Base-by-base conservation (phyloP, 495 filamentous ascomycete species). In the Penicillium cosmopolitanum region DNA sequence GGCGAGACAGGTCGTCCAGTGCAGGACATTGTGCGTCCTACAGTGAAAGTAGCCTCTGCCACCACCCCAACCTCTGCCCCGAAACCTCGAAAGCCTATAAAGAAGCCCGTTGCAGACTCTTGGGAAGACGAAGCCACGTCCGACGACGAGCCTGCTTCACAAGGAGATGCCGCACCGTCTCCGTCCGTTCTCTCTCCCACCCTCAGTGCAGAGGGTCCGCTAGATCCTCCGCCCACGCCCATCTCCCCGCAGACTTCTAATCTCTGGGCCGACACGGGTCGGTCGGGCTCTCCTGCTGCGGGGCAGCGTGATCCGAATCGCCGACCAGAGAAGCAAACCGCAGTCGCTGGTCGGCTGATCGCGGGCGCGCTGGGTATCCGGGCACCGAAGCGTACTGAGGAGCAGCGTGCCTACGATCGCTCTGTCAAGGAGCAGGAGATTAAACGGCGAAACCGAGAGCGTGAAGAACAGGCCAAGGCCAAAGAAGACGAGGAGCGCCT, bases 241-340 rank as follows among this genome's bases (percentile, higher is more conserved):
- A 81, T 82, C 53, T 84, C 87, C 9, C 57, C 84, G 75, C 47
- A 81, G 73, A 68, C 60, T 0, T 76, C 74, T 1, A 58, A 73
- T 35, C 53, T 70, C 4, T 72, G 70, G 70, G 54, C 9, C n/a
- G 43, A 51, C 25, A 15, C 40, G 16, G 57, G 35, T 11, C 31
- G 50, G 3, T 18, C 60, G 12, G 53, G 28, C 15, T 61, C 65
- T 15, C 53, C 70, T 52, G 69, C 62, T 34, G 74, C 58, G 25
- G 51, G 53, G 36, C 63, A 64, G 55, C 63, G 51, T 23, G 57
- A 56, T 38, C 64, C 64, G 34, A 63, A 63, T 18, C 72, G 77
- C 46, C 72, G 93, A 55, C 95, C 92, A 0, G 93, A 96, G 76
- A 98, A 95, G 75, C 93, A 93, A 57, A 95, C 93, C 59, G 92